Percentiles rank a stretch among this genome's conserved stretches.
Evolutionary conservation across 179 eudicot genomes (phyloP).

Genomic region (Sideroxylon spinosum): DNA sequence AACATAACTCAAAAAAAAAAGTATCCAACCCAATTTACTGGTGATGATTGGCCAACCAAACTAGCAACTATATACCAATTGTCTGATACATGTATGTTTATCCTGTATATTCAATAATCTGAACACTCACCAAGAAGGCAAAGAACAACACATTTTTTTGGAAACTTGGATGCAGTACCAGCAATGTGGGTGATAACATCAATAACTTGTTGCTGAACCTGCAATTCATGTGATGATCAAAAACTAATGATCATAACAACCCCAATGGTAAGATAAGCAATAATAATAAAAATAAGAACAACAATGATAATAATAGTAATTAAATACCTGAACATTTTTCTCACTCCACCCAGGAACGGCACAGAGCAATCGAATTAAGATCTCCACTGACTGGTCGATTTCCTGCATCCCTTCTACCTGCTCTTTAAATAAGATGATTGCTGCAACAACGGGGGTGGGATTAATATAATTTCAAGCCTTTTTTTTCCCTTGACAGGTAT

Average conservation of each 20-base stretch:
- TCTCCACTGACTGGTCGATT: conserved; percentile 76
- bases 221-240: conserved; percentile 20
- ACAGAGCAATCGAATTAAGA: conserved; percentile 84
- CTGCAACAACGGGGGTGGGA: conserved; percentile 35
- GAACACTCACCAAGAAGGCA: conserved; percentile 73
- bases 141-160: conserved; percentile 95
- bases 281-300: conserved; percentile 61
- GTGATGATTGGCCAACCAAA: background rate
- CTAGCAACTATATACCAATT: background rate
- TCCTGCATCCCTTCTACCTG: conserved; percentile 78
- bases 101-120: background rate
- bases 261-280: background rate
- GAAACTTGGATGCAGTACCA: conserved; percentile 73
- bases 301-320: background rate
- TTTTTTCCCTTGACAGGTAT: too few relatives aligned
- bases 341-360: conserved; percentile 98
- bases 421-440: conserved; percentile 75
- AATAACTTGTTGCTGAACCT: conserved; percentile 98
- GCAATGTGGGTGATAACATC: conserved; percentile 77
- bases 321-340: conserved; percentile 92
- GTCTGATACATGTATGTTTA: background rate
- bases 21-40: background rate
- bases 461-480: too few relatives aligned
- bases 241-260: background rate
- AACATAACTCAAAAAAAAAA: background rate